Evolutionary conservation across 192 early-diverging fungal species (phyloP).

Genomic region (Coemansia sp.): DNA sequence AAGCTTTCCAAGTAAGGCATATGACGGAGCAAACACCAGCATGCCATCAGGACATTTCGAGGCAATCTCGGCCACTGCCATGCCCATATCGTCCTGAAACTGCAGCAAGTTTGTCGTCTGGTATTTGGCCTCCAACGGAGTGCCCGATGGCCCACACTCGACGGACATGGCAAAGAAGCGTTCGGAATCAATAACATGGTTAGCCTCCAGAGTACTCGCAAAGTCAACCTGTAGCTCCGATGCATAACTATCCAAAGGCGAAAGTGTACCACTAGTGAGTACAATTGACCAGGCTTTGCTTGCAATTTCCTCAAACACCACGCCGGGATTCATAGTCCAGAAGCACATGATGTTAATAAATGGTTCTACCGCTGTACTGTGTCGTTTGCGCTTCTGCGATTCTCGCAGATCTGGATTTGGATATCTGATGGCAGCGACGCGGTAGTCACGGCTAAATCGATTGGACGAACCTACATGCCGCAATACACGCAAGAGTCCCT

Average conservation of each 20-base stretch:
- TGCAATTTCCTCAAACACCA: slow-evolving; percentile 46
- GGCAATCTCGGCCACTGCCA: slow-evolving; percentile 38
- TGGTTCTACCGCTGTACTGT: background rate
- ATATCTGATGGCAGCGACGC: slow-evolving; percentile 23
- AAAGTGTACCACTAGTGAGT: slow-evolving; percentile 67
- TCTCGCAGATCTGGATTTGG: slow-evolving; percentile 8
- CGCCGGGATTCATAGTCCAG: slow-evolving; percentile 40
- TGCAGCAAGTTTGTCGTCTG: slow-evolving; percentile 32
- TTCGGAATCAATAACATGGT: slow-evolving; percentile 63
- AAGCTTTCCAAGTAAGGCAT: slow-evolving; percentile 45
- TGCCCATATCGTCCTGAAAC: slow-evolving; percentile 60
- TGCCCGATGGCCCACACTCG: slow-evolving; percentile 48
- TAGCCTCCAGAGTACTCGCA: slow-evolving; percentile 56
- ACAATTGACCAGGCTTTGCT: slow-evolving; percentile 54
- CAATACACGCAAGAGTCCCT: slow-evolving; percentile 31
- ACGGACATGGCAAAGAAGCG: slow-evolving; percentile 63
- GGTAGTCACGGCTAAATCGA: slow-evolving; percentile 27
- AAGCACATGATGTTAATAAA: slow-evolving; percentile 36
- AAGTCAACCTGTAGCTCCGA: slow-evolving; percentile 60
- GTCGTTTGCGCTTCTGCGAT: background rate
- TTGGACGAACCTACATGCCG: slow-evolving; percentile 3
- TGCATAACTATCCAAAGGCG: slow-evolving; percentile 60
- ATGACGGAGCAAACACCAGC: slow-evolving; percentile 53
- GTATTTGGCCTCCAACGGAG: slow-evolving; percentile 50
- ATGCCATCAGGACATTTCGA: slow-evolving; percentile 44